These are phyloP conservation scores for Globisporangium nodosum DNA, from an alignment of 352 stramenopile genomes.

Conservation along the genomic window DNA sequence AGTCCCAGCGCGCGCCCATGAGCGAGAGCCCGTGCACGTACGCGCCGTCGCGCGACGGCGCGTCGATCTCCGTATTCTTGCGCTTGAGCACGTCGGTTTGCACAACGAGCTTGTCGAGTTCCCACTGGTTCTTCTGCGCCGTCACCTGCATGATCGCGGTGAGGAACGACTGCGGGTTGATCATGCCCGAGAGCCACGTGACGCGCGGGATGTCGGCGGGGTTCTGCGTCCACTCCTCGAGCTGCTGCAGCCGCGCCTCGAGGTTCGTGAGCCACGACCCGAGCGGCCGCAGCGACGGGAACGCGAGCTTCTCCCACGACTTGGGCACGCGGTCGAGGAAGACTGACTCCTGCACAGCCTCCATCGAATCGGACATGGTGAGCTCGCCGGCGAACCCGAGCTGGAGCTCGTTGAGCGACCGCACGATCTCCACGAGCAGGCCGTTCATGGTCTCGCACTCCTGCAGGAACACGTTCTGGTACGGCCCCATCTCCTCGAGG, in stretches of 20 bases:
- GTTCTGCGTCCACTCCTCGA: conserved; percentile 97
- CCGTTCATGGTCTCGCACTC: conserved; percentile 98
- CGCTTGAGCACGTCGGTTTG: conserved; percentile 96
- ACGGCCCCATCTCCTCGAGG: conserved; percentile 93
- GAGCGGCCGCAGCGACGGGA: conserved; percentile 89
- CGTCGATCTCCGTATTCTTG: conserved; percentile 87
- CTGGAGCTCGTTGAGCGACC: conserved; percentile 96
- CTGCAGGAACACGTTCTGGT: conserved; percentile 97
- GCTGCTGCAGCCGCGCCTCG: conserved; percentile 86
- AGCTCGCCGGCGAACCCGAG: conserved; percentile 95
- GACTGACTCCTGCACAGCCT: conserved; percentile 91
- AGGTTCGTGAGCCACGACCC: conserved; percentile 94
- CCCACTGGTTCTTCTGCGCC: conserved; percentile 96
- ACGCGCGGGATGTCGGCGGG: conserved; percentile 94
- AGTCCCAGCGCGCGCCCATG: conserved; percentile 95
- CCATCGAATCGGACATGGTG: conserved; percentile 98
- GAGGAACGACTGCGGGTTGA: conserved; percentile 96
- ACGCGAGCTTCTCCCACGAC: conserved; percentile 94
- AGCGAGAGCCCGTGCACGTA: conserved; percentile 94
- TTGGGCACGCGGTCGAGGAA: conserved; percentile 92
- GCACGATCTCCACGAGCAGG: conserved; percentile 92
- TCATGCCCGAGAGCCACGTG: conserved; percentile 93
- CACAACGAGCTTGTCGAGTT: conserved; percentile 96
- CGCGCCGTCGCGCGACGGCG: conserved; percentile 87
- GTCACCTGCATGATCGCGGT: conserved; percentile 97